Percentiles rank a stretch among this genome's conserved stretches.
Conservation (phyloP, 257 asterid species). For the Ajuga chamaepitys region DNA sequence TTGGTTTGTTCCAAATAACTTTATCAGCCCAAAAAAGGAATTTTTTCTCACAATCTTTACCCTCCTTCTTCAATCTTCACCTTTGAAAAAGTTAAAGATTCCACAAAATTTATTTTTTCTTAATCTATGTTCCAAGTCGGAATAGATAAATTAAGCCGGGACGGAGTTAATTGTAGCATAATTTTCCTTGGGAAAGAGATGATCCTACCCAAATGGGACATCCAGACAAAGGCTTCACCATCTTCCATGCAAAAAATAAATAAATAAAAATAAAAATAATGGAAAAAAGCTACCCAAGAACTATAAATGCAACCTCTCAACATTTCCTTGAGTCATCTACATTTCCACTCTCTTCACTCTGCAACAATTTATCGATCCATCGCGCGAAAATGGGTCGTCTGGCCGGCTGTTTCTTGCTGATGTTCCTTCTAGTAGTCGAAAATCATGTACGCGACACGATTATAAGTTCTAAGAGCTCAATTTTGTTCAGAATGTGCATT, state of each 20-base stretch:
- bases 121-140: too few relatives aligned
- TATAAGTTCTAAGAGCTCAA: background rate
- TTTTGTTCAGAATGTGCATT: background rate
- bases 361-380: background rate
- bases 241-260: background rate
- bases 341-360: background rate
- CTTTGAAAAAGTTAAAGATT: too few relatives aligned
- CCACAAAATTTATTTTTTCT: too few relatives aligned
- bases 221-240: background rate
- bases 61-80: too few relatives aligned
- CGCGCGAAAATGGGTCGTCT: background rate
- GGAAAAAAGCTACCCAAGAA: background rate
- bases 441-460: constrained; percentile 13
- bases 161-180: too few relatives aligned
- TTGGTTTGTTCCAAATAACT: too few relatives aligned
- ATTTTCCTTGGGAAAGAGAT: too few relatives aligned
- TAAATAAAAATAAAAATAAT: background rate
- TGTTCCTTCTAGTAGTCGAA: constrained; percentile 12
- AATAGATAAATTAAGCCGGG: too few relatives aligned
- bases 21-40: too few relatives aligned
- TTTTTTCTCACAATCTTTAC: too few relatives aligned
- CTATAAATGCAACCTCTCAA: background rate
- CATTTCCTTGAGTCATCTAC: background rate
- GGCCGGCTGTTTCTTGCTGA: constrained; percentile 8
- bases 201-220: background rate